These are phyloP conservation scores for Alternaria triticina DNA, from an alignment of 2,329 filamentous ascomycete genomes.

Conservation along the genomic window DNA sequence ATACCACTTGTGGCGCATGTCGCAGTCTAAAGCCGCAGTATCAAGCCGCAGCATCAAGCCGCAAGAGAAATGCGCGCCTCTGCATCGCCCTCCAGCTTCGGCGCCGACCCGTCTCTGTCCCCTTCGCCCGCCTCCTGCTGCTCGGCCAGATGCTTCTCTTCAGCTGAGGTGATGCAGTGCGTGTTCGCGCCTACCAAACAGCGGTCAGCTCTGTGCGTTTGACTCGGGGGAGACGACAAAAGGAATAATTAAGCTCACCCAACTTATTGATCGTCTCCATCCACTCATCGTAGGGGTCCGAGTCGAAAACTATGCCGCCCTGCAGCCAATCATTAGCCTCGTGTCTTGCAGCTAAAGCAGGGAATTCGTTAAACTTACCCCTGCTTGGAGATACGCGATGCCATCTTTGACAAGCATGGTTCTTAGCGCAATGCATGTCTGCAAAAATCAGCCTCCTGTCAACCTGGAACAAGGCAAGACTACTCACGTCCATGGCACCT, in stretches of 20 bases:
- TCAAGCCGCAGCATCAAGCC: slow-evolving; percentile 25
- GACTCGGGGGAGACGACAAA: slow-evolving; percentile 1
- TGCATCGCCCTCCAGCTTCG: slow-evolving; percentile 17
- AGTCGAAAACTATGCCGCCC: slow-evolving; percentile 64
- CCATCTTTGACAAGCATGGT: slow-evolving; percentile 96
- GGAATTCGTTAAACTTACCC: slow-evolving; percentile 66
- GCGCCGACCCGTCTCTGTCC: slow-evolving; percentile 12
- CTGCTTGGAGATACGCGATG: slow-evolving; percentile 86
- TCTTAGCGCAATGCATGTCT: slow-evolving; percentile 73
- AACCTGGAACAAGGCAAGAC: slow-evolving; percentile 7
- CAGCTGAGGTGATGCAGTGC: slow-evolving; percentile 83
- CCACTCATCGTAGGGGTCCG: slow-evolving; percentile 88
- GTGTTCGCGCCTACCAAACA: slow-evolving; percentile 69
- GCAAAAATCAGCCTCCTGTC: slow-evolving; percentile 33
- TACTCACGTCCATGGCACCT: slow-evolving; percentile 79
- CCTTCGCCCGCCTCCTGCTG: slow-evolving; percentile 37
- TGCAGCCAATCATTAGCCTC: slow-evolving; percentile 31
- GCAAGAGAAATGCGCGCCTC: slow-evolving; percentile 36
- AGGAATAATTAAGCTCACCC: slow-evolving; percentile 50
- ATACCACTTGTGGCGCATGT: slow-evolving; percentile 27
- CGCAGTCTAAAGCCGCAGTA: slow-evolving; percentile 4
- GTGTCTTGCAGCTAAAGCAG: slow-evolving; percentile 15
- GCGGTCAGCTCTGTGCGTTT: slow-evolving; percentile 26
- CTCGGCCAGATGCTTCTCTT: slow-evolving; percentile 68
- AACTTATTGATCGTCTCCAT: slow-evolving; percentile 98